Base-by-base conservation (phyloP, 305 asterid genomes). In the Withania somnifera region DNA sequence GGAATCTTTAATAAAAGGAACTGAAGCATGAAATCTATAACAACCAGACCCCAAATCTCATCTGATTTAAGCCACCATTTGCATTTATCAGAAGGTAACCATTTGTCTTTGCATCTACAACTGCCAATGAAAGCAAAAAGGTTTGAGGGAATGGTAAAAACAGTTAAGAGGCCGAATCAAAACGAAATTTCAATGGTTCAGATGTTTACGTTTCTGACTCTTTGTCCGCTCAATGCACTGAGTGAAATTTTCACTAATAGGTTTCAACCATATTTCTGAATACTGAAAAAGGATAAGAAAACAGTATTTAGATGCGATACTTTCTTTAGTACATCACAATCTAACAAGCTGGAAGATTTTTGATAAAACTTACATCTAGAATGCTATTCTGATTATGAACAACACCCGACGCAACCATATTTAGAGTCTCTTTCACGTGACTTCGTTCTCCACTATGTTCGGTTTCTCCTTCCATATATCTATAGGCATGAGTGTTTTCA, bases 21-120 rank as follows among this genome's bases (percentile, higher is more conserved):
- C 79, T 9, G 47, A 9, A 54, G 22, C 79, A 63, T 83, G 84
- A 84, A 87, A 87, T 51, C 67, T 69, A 85, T 76, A 85, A 85
- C 88, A 87, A 90, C 83, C 97, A 90, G 96, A 95, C 99, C 99
- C 98, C 99, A 95, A 95, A 95, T 93, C 99, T 94, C 99, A 94
- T 95, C 94, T 95, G 99, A 90, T 94, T 95, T 86, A 95, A 88
- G 86, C 99, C 99, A 57, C 99, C 99, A 79, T 95, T 95, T 85
- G 99, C 98, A 86, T 94, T 95, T 64, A 92, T 89, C 76, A 95
- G 82, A 87, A 95, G 88, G 89, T 90, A 95, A 67, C 99, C 99
- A 60, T 91, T 92, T 8, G 97, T 90, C 63, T 87, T 91, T 81
- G 89, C 85, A 79, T 95, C 94, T 83, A 91, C 90, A 90, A 89